A percentile compares a stretch with the other conserved stretches of the same genome.
Conservation (phyloP, 2,329 filamentous ascomycete genomes). For the Talaromyces sp. region DNA sequence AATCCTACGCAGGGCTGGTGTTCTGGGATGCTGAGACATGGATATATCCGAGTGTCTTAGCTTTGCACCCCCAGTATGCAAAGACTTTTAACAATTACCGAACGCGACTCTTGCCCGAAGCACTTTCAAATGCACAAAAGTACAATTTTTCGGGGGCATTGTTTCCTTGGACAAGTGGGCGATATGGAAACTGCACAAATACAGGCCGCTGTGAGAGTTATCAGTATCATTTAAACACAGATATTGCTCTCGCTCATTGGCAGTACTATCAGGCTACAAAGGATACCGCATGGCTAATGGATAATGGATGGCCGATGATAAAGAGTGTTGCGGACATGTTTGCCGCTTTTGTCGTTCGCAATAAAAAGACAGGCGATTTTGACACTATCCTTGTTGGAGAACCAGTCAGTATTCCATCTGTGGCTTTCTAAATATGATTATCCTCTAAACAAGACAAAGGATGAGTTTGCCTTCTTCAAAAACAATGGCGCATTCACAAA, state of each 20-base stretch:
- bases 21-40: slow-evolving; percentile 57
- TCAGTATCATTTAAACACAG: slow-evolving; percentile 61
- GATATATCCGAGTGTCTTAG: slow-evolving; percentile 56
- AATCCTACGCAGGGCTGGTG: slow-evolving; percentile 55
- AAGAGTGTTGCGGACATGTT: slow-evolving; percentile 55
- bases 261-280: slow-evolving; percentile 53
- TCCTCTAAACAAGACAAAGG: background rate
- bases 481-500: slow-evolving; percentile 60
- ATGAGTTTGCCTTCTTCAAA: slow-evolving; percentile 58
- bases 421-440: background rate
- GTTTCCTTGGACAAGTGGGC: slow-evolving; percentile 57
- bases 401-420: slow-evolving; percentile 36
- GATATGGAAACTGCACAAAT: slow-evolving; percentile 58
- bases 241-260: slow-evolving; percentile 53
- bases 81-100: slow-evolving; percentile 57
- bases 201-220: slow-evolving; percentile 56
- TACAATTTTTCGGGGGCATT: slow-evolving; percentile 49
- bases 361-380: slow-evolving; percentile 46
- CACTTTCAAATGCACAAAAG: slow-evolving; percentile 49
- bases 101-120: slow-evolving; percentile 46
- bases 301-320: slow-evolving; percentile 52
- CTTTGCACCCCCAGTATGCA: slow-evolving; percentile 51
- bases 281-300: slow-evolving; percentile 46
- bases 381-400: slow-evolving; percentile 55
- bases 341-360: slow-evolving; percentile 37